Conservation (phyloP, 495 filamentous ascomycete species). For the Penicillium roqueforti region DNA sequence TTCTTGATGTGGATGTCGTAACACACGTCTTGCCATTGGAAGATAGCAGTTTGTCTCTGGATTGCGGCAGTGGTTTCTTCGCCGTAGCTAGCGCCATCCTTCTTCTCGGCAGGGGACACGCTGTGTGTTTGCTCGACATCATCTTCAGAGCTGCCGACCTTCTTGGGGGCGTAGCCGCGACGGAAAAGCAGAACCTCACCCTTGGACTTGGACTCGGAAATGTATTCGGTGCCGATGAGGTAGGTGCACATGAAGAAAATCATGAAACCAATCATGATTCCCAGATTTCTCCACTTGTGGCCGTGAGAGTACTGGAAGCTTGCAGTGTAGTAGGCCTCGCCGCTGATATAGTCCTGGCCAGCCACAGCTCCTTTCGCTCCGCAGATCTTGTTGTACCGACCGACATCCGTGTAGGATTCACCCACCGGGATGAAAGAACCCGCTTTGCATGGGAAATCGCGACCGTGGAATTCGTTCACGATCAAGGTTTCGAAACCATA, state of each 20-base stretch:
- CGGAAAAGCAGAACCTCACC: slow-evolving; percentile 53
- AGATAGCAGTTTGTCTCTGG: slow-evolving; percentile 60
- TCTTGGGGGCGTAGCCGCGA: slow-evolving; percentile 35
- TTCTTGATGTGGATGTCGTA: slow-evolving; percentile 65
- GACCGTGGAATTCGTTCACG: slow-evolving; percentile 59
- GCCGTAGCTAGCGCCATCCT: slow-evolving; percentile 38
- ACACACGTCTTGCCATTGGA: slow-evolving; percentile 78
- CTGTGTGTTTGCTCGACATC: slow-evolving; percentile 32
- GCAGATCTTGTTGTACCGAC: slow-evolving; percentile 39
- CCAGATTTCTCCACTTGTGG: slow-evolving; percentile 69
- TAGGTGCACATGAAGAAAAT: slow-evolving; percentile 54
- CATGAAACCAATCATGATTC: slow-evolving; percentile 64
- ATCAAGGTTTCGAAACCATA: slow-evolving; percentile 50
- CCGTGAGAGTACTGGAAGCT: slow-evolving; percentile 53
- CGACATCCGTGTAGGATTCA: slow-evolving; percentile 18
- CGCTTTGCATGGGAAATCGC: slow-evolving; percentile 49
- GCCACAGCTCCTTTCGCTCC: slow-evolving; percentile 50
- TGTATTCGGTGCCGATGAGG: slow-evolving; percentile 43
- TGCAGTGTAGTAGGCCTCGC: slow-evolving; percentile 48
- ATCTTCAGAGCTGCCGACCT: slow-evolving; percentile 13
- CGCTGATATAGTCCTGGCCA: slow-evolving; percentile 43
- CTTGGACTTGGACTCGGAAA: slow-evolving; percentile 47
- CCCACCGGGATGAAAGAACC: slow-evolving; percentile 35
- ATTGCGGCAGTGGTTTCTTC: slow-evolving; percentile 37
- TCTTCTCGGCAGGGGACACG: slow-evolving; percentile 35